Base-by-base conservation (phyloP, 257 asterid species). In the Rehmannia glutinosa region DNA sequence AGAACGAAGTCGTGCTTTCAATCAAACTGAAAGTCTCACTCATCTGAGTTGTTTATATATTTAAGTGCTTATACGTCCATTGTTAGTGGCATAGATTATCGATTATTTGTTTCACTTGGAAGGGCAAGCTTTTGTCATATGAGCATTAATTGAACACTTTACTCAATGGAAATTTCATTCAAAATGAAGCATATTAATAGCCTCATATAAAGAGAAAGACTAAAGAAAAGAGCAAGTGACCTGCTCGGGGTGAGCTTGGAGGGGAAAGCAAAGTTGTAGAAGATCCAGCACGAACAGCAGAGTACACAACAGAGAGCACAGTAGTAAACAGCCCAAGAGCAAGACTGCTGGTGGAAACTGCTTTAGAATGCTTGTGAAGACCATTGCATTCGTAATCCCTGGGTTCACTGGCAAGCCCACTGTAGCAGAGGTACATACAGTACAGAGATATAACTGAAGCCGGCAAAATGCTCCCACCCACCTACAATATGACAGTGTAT, bases 401-500 rank as follows among this genome's bases (percentile, higher is more conserved):
- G 19, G 95, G 92, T 74, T 87, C 92, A 80, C 96, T 87, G 36
- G 96, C 81, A 62, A 89, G 89, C 32, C 92, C 96, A 69, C 92
- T 83, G 70, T 89, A 89, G 82, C 92, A 84, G 69, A 89, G 95
- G 82, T 89, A 87, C 84, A 86, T 87, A 77, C 96, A 89, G 79
- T 89, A 89, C 72, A 89, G 32, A 27, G 96, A 89, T 73, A 89
- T 55, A 73, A 89, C 92, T 53, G 95, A 84, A 52, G 96, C 76
- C 38, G 96, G 96, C 76, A 89, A 76, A 73, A 89, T 75, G 83
- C 96, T 89, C 42, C 96, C 96, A 28, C 83, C 62, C 8, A 89
- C 89, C 96, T 89, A 45, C 35, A 38, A 70, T 41, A 36, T 43
- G n/a, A 45, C 57, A 66, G 35, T 27, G 38, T n/a, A 65, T 27